Base-by-base conservation (phyloP, 2,329 filamentous ascomycete genomes). In the Byssothecium circinans region DNA sequence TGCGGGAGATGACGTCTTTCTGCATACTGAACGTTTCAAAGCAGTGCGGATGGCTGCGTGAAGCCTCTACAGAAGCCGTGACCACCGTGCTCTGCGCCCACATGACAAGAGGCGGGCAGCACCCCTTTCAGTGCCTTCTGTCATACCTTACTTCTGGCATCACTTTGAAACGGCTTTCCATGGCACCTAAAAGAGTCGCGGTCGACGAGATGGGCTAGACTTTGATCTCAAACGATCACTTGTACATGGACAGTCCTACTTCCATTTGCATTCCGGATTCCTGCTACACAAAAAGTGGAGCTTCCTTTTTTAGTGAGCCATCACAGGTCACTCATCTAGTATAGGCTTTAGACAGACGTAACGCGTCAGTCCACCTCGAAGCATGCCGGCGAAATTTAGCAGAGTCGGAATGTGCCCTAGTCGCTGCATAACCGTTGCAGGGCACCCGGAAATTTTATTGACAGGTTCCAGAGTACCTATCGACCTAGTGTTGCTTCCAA, bases 71-170 rank as follows among this genome's bases (percentile, higher is more conserved):
- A 60, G 59, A 18, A 2, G 20, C 18, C 15, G 29, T 34, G 32
- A n/a, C 14, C 42, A 20, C 41, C 15, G 19, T 37, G 15, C 14
- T 22, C 8, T 60, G 50, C 62, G 66, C 64, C 63, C 58, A 62
- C 57, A 36, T 54, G 61, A 52, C 61, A 56, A 58, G 53, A 58
- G 59, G 57, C 57, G 54, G 56, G 47, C 48, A 48, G 38, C 20
- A 25, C 64, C 61, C 49, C 38, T 56, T 68, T 53, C 43, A 61
- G 61, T 51, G 44, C 54, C 48, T 29, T 20, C 29, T 45, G 67
- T 69, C 49, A 52, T 48, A 69, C 65, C 57, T 38, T 45, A 35
- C 45, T 44, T 53, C 49, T 51, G 29, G 49, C 42, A 44, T 39
- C 41, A 49, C 56, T 51, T 50, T 38, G 43, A 61, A 53, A 29